A percentile compares a stretch with the other conserved stretches of the same genome.
Conservation (phyloP, 305 asterid species). For the Fraxinus sp. region DNA sequence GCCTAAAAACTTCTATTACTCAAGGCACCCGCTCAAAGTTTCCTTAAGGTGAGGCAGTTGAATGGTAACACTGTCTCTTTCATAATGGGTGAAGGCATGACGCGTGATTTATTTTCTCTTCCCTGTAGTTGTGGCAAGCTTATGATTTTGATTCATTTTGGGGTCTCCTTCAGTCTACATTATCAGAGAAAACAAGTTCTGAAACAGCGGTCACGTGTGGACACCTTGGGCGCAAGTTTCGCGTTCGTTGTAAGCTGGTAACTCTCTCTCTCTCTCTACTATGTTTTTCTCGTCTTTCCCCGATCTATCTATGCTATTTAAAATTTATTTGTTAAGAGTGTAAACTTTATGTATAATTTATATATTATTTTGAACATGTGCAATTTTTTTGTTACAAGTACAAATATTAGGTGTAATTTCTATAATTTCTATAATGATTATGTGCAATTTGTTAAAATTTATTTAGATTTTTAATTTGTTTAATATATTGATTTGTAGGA, state of each 20-base stretch:
- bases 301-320: background rate
- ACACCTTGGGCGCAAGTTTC: background rate
- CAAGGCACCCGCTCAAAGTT: background rate
- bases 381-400: no score
- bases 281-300: background rate
- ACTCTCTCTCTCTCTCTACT: background rate
- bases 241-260: background rate
- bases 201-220: background rate
- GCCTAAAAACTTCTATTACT: background rate
- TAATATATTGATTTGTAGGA: background rate
- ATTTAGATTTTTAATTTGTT: no score
- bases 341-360: background rate
- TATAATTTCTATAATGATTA: no score
- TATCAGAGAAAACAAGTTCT: background rate
- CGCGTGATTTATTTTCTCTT: background rate
- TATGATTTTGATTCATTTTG: background rate
- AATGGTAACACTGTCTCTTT: background rate
- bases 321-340: background rate
- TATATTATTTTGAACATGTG: background rate
- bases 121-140: background rate
- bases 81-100: background rate
- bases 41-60: background rate
- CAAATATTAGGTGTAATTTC: background rate
- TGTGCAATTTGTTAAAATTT: no score
- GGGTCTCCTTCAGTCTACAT: background rate